Base-by-base conservation (phyloP, 768 basidiomycete genomes). In the Lactarius sp. region DNA sequence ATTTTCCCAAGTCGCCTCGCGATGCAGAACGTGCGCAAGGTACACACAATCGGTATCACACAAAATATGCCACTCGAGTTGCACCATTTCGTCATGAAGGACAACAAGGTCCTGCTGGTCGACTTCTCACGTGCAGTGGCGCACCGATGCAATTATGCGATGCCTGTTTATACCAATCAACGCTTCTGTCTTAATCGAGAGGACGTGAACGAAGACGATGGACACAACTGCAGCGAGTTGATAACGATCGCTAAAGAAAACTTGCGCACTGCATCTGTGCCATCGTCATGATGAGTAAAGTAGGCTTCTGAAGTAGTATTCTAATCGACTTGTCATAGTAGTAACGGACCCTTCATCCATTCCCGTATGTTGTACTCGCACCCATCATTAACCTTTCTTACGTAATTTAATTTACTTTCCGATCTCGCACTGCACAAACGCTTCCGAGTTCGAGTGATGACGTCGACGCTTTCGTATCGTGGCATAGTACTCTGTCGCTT, bases 81-180 rank as follows among this genome's bases (percentile, higher is more conserved):
- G 42, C 59, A 39, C 18, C 64, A 65, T 47, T 65, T 65, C n/a
- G 64, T 65, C 59, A 60, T 65, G 59, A 65, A 65, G n/a, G 59
- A 60, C 18, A 50, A 52, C 34, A 60, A 39, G 9, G 59, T 65
- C 22, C 41, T 65, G 12, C 54, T 65, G 1, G 34, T 65, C 54
- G 64, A 65, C 53, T 65, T 65, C 33, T 56, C 64, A 5, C 64
- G 59, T 13, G 64, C 64, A 18, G 49, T 60, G 22, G n/a, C 2
- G 13, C 64, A 65, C 20, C 54, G 59, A 31, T 65, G 64, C 49
- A 60, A 62, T 9, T 58, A 31, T 9, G 64, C 64, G 27, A 56
- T 65, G 42, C 64, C 64, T 22, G 20, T 46, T 10, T 65, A 60
- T 41, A 20, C 10, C 20, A 44, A 60, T 20, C 64, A 65, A 60